Evolutionary conservation across 352 stramenopile species (phyloP), one percentile per base, ranked within the genome.

Genomic region (Blastocystis sp.): DNA sequence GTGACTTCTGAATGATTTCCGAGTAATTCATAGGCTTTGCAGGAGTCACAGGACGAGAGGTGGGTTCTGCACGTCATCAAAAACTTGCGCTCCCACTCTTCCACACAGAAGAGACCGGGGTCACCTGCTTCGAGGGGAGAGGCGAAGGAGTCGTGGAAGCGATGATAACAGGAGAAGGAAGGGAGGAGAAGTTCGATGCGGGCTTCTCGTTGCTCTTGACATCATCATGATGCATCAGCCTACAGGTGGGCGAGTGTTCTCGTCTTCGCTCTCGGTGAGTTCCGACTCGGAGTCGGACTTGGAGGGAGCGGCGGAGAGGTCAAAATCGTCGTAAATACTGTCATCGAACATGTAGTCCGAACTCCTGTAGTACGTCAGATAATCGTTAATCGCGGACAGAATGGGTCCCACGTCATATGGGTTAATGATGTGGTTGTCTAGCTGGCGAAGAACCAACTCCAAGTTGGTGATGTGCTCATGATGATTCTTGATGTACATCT

Each of bases 371-470:
- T 26, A 45, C 13, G 11, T 18, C 45, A 80, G 45, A 53, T 80
- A 80, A 53, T 80, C 70, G 34, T 26, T 18, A n/a, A 80, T 53
- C 13, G n/a, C 70, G 34, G 62, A 45, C 26, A 64, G 9, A 64
- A 80, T 43, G 18, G 39, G 41, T 15, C 45, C 55, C 7, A 80
- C 41, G 7, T 62, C 34, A 41, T 66, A 80, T 3, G 70, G 70
- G 50, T 73, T 45, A 18, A 87, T 87, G 39, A 87, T 56, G 34
- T 87, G 53, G 56, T 87, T 87, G 47, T 87, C 59, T 29, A 87
- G 47, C 34, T 76, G 63, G 26, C 76, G 59, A 13, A 87, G 53
- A n/a, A 87, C 43, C 45, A 70, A 37, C 61, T 87, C 76, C 53
- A 87, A 45, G 26, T 87, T 87, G 43, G 4, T 56, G 61, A 87